Conservation (phyloP, 192 early-diverging fungal species). For the Podochytrium sp. region DNA sequence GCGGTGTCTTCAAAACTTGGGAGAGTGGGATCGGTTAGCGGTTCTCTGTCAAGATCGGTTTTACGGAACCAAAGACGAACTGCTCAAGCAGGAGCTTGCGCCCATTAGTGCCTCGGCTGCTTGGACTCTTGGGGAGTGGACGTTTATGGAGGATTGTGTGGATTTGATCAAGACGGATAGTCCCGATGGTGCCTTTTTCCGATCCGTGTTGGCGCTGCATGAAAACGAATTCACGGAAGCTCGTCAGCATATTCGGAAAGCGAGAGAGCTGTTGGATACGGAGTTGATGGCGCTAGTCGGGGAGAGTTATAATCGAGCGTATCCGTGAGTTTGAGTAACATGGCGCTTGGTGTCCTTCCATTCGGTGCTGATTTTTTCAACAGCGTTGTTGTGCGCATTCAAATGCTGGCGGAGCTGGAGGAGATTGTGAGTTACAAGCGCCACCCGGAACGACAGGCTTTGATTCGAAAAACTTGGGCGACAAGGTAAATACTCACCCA, state of each 20-base stretch:
- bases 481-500: slow-evolving; percentile 4
- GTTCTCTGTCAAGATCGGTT: slow-evolving; percentile 73
- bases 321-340: slow-evolving; percentile 37
- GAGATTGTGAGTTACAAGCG: slow-evolving; percentile 83
- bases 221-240: slow-evolving; percentile 69
- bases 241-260: slow-evolving; percentile 66
- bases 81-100: slow-evolving; percentile 31
- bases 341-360: not conserved
- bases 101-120: slow-evolving; percentile 77
- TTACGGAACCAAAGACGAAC: slow-evolving; percentile 57
- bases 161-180: slow-evolving; percentile 63
- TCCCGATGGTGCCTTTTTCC: slow-evolving; percentile 75
- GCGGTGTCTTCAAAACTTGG: slow-evolving; percentile 79
- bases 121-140: slow-evolving; percentile 79
- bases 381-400: slow-evolving; percentile 67
- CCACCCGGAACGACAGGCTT: slow-evolving; percentile 63
- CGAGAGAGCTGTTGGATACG: slow-evolving; percentile 72
- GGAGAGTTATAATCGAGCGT: slow-evolving; percentile 86
- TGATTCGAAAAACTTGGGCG: slow-evolving; percentile 79
- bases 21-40: slow-evolving; percentile 81
- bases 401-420: slow-evolving; percentile 85
- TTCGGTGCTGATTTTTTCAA: slow-evolving; percentile 51
- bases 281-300: slow-evolving; percentile 74
- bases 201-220: slow-evolving; percentile 74
- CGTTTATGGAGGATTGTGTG: slow-evolving; percentile 79